phyloP scores from a whole-genome alignment of 345 rosid genomes.

The Punica granatum region DNA sequence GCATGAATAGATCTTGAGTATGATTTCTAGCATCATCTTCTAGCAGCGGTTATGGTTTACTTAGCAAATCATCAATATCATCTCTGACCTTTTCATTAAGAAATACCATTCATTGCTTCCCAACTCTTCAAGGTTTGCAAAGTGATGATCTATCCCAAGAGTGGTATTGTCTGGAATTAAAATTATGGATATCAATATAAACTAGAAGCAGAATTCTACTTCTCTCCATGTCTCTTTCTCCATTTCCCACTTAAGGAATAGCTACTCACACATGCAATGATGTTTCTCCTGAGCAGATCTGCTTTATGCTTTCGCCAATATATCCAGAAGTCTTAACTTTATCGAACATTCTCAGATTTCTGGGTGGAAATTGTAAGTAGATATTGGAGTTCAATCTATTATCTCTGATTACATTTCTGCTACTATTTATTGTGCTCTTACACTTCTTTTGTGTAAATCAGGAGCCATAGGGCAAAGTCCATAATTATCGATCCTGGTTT shows the following conservation, averaged over 20 bases:
- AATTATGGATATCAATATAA: too few species aligned
- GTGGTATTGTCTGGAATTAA: too few species aligned
- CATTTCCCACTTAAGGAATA: background rate
- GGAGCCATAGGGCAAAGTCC: constrained; percentile 79
- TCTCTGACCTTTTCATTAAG: background rate
- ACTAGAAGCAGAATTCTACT: too few species aligned
- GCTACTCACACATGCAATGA: background rate
- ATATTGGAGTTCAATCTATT: background rate
- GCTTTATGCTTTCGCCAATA: constrained; percentile 67
- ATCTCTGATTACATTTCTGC: background rate
- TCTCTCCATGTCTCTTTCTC: background rate
- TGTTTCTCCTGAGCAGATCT: constrained; percentile 39
- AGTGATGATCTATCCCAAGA: too few species aligned
- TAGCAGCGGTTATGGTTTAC: background rate
- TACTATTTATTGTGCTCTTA: background rate
- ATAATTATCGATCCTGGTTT: constrained; percentile 93
- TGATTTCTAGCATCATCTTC: background rate
- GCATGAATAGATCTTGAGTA: too few species aligned
- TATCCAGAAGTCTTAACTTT: constrained; percentile 71
- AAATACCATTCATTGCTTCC: too few species aligned
- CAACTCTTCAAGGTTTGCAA: too few species aligned
- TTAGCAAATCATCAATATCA: background rate
- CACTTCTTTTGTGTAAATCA: constrained; percentile 17
- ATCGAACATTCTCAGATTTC: constrained; percentile 67
- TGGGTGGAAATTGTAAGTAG: constrained; percentile 91